phyloP scores from a whole-genome alignment of 495 filamentous ascomycete genomes.

The Parathielavia hyrcaniae region DNA sequence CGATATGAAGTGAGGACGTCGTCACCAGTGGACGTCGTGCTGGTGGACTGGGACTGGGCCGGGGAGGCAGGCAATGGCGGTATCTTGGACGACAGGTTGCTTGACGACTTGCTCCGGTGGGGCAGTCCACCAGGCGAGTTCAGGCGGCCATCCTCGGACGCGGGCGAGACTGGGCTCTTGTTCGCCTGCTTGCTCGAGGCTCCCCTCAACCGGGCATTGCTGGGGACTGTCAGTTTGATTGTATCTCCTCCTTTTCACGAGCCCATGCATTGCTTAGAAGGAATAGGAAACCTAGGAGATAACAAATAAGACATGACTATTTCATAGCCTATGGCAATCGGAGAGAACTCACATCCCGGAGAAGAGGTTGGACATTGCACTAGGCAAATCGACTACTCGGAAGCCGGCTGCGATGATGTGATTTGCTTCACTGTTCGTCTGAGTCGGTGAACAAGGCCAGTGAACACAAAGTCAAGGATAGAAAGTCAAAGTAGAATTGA shows the following conservation, averaged over 20 bases:
- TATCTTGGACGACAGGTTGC: slow-evolving; percentile 45
- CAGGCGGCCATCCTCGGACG: slow-evolving; percentile 32
- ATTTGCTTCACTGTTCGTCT: neutral
- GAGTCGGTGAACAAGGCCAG: neutral
- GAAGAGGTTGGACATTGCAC: slow-evolving; percentile 67
- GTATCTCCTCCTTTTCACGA: neutral
- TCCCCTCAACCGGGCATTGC: slow-evolving; percentile 45
- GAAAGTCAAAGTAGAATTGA: neutral
- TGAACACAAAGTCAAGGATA: neutral
- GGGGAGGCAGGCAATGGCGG: slow-evolving; percentile 48
- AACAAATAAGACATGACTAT: too few species aligned
- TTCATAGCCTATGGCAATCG: too few species aligned
- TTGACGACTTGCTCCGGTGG: slow-evolving; percentile 44
- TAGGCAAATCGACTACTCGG: neutral
- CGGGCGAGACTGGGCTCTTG: slow-evolving; percentile 39
- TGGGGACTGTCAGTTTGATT: slow-evolving; percentile 28
- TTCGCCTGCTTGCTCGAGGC: slow-evolving; percentile 37
- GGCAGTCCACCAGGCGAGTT: slow-evolving; percentile 41
- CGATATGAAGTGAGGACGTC: slow-evolving; percentile 47
- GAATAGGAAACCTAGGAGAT: neutral
- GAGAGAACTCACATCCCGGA: slow-evolving; percentile 65
- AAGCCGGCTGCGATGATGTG: neutral
- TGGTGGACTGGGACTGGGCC: slow-evolving; percentile 32
- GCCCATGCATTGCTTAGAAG: neutral
- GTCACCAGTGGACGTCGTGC: slow-evolving; percentile 33